Base-by-base conservation (phyloP, 495 filamentous ascomycete species). In the Aspergillus wentii region DNA sequence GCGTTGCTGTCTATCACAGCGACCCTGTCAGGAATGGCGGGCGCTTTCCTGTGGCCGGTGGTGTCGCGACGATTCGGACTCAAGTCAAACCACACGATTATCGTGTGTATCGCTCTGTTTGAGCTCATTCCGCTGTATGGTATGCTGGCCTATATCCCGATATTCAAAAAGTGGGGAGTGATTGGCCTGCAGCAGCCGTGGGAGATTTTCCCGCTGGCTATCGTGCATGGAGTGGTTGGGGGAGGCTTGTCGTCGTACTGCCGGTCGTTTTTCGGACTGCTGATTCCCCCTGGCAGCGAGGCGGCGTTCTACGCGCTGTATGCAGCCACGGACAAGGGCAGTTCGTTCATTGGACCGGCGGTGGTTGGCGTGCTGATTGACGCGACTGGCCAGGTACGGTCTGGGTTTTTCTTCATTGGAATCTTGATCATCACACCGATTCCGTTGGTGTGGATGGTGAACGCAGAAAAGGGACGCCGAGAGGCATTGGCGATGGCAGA, bases 251-350 rank as follows among this genome's bases (percentile, higher is more conserved):
- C 80, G 32, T 83, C 82, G 9, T 94, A 94, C 58, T 94, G 89
- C 52, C 80, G 89, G 1, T 86, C 82, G 35, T 70, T 94, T 34
- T 95, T 80, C 47, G 88, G 88, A 5, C 78, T 90, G 56, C 64
- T 95, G 33, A 78, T 95, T 51, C 89, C 89, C 4, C 86, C 87
- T 0, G 88, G 88, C n/a, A 87, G 74, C 18, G 89, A 95, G 57
- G 89, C 89, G 1, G 86, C 89, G 0, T 95, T 95, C 50, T 95
- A 89, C 59, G 89, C 89, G 0, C 71, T 95, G 4, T 95, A 94
- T 48, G 89, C 89, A 3, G 91, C 92, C 34, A 95, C 89, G 6
- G 89, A 95, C 52, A 95, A 95, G 56, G 89, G 89, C 0, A 88
- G 82, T 18, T 88, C 82, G 42, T 75, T 95, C 19, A 89, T 95